Evolutionary conservation across 768 basidiomycete species (phyloP), one percentile per base, ranked within the genome.

Genomic region (Mycena vulgaris): DNA sequence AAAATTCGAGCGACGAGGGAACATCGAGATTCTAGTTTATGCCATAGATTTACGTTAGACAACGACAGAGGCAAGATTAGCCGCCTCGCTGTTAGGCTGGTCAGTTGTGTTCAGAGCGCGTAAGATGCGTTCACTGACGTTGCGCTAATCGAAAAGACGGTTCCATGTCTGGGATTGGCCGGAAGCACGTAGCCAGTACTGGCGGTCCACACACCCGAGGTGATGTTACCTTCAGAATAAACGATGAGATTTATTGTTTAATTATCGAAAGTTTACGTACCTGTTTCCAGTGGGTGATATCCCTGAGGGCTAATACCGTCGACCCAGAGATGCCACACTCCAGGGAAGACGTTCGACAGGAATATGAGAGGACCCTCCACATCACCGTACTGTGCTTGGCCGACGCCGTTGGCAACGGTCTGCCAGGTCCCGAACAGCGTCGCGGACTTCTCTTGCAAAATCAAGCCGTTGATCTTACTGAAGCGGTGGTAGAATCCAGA

Each of bases 281-380:
- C 47, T 11, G 71, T 72, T 40, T 75, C 71, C 23, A 69, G 65
- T 3, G 74, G 74, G 2, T 66, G 67, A 59, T 75, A 75, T 17
- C 74, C 74, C 28, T 63, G 71, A n/a, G 68, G 70, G 8, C 37
- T 49, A 0, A 65, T 65, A 55, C 61, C 71, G 47, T 75, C 74
- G 11, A 75, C 68, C 60, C 63, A 75, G 5, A 75, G 35, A 51
- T 75, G 74, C 71, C 71, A 72, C 2, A 67, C 61, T 1, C 71
- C 68, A 5, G 68, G 30, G 23, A 69, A 67, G 5, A 66, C 28
- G 28, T 70, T 75, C 11, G 69, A 67, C 7, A 66, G 47, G 56
- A 75, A 75, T 11, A 69, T 45, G 5, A 75, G 68, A 7, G 74
- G 74, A 25, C 74, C 74, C 52, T 75, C 74, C 4, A 75, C 71